These are phyloP conservation scores for Xylariomycetidae sp. DNA, from an alignment of 2,329 filamentous ascomycete species.

Conservation along the genomic window DNA sequence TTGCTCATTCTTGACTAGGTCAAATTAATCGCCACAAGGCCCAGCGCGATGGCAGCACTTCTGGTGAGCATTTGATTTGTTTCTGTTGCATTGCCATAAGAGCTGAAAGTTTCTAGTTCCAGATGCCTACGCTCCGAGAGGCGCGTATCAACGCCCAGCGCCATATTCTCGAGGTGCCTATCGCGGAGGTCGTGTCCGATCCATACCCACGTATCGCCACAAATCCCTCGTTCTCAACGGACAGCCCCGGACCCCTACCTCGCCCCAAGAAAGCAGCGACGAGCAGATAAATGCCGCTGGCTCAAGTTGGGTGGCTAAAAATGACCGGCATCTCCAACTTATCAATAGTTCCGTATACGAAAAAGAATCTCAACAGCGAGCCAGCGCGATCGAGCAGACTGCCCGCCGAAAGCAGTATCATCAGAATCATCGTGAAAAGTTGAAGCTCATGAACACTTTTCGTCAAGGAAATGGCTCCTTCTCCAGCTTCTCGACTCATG, in stretches of 20 bases:
- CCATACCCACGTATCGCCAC: constrained; percentile 24
- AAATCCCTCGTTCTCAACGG: constrained; percentile 28
- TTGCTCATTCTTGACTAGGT: constrained; percentile 39
- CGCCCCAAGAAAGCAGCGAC: constrained; percentile 18
- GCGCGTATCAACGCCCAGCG: constrained; percentile 19
- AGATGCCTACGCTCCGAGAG: constrained; percentile 15
- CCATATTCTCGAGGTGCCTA: constrained; percentile 23
- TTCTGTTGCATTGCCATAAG: background rate
- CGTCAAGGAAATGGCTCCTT: constrained; percentile 26
- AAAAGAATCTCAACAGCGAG: constrained; percentile 63
- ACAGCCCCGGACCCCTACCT: constrained; percentile 18
- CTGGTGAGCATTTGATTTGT: constrained; percentile 14
- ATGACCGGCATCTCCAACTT: constrained; percentile 72
- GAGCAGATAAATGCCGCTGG: constrained; percentile 32
- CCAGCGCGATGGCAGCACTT: constrained; percentile 43
- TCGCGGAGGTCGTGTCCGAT: constrained; percentile 21
- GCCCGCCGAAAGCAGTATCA: constrained; percentile 51
- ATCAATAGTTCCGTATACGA: constrained; percentile 79
- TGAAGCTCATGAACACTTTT: constrained; percentile 48
- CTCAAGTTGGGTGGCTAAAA: constrained; percentile 64
- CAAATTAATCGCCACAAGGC: constrained; percentile 79
- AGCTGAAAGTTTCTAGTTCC: constrained; percentile 2
- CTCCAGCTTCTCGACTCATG: constrained; percentile 23
- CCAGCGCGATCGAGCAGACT: constrained; percentile 68
- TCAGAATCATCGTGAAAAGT: constrained; percentile 52